Base-by-base conservation (phyloP, 2,329 filamentous ascomycete genomes). In the Onygenales sp. region DNA sequence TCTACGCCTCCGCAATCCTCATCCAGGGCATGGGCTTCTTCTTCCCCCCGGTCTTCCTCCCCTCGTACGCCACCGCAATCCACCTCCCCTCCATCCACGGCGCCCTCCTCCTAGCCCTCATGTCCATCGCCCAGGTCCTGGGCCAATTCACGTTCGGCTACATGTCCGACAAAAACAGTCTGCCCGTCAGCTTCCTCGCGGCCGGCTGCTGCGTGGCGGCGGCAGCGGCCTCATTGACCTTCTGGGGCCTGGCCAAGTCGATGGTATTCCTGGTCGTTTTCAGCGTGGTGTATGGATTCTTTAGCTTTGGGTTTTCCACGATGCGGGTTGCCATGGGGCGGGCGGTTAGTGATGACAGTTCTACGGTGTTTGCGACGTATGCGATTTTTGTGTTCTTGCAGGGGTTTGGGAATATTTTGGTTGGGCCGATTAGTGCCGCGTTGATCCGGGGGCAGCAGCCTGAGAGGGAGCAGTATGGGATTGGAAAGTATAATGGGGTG, bases 1-100 rank as follows among this genome's bases (percentile, higher is more conserved):
- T 78, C 32, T 78, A 76, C 67, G 72, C 74, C 8, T 56, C 75
- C 0, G 66, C 71, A 2, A 74, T 72, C 7, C 68, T 67, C 13
- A 38, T 67, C 10, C 60, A 66, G 49, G 66, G 67, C 0, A 52
- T 70, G 1, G 68, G 67, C 0, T 71, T 64, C 43, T 71, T 70
- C 54, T 58, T 70, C n/a, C 68, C 68, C 0, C 61, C 61, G 3
- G 61, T 72, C 57, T 62, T 66, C 70, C 44, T 72, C 0, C 69
- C 69, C 2, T 65, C 64, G 0, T 70, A 69, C 44, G 70, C 70
- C 5, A 27, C 21, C 21, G 21, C 21, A 27, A 27, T 27, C 21
- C 21, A 1, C 58, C 57, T 2, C 51, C 54, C 7, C 55, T 69
- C 5, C 59, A 61, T 9, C 35, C 59, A 9, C 60, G 59, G 0